Evolutionary conservation across 1,284 basidiomycete species (phyloP).

Genomic region (Cryptococcus amylolentus): DNA sequence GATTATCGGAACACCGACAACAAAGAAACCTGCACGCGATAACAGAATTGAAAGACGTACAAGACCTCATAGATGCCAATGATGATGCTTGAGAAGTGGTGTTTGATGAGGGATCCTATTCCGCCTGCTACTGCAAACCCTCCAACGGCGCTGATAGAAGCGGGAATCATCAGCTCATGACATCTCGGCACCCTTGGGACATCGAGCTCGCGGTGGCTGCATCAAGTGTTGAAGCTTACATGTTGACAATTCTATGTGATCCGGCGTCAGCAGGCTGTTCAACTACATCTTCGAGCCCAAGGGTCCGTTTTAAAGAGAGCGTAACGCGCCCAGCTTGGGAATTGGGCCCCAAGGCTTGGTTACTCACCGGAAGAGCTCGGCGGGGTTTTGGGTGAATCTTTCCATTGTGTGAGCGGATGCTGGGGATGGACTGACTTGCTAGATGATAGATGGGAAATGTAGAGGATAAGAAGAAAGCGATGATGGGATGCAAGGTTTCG

Average conservation of each 20-base stretch:
- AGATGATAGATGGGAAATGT: neutral
- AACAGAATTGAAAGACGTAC: conserved; percentile 21
- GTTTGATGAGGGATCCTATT: conserved; percentile 44
- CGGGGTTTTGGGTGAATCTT: conserved; percentile 44
- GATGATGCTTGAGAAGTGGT: conserved; percentile 46
- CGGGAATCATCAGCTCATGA: neutral
- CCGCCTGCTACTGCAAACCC: conserved; percentile 46
- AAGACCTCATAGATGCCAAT: conserved; percentile 45
- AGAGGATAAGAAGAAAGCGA: neutral
- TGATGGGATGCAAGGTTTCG: neutral
- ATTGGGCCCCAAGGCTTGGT: neutral
- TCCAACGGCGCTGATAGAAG: conserved; percentile 40
- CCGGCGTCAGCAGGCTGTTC: neutral
- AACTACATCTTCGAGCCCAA: neutral
- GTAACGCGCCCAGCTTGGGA: neutral
- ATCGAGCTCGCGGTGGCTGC: neutral
- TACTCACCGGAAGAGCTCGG: conserved; percentile 45
- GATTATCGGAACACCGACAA: neutral
- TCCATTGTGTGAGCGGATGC: conserved; percentile 32
- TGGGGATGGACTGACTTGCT: neutral
- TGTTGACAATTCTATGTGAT: conserved; percentile 41
- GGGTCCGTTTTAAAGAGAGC: neutral
- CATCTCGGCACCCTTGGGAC: neutral
- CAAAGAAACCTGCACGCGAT: neutral
- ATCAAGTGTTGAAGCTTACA: conserved; percentile 25